Conservation (phyloP, 345 rosid species). For the Murraya paniculata region DNA sequence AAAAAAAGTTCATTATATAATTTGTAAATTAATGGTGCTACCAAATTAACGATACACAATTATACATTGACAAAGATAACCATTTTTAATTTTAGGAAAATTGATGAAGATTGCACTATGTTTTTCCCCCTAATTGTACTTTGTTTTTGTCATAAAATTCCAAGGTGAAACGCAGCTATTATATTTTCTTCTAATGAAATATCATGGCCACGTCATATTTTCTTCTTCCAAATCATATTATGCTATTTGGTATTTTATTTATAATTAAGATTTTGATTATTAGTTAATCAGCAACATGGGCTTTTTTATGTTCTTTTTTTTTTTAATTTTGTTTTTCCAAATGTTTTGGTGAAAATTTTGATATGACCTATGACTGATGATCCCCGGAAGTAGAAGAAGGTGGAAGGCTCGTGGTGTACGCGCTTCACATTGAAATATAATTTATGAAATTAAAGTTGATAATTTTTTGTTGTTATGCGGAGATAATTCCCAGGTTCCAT, state of each 20-base stretch:
- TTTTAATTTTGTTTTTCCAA: too few species aligned
- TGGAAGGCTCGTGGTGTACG: background rate
- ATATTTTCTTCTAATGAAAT: background rate
- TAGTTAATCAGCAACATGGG: background rate
- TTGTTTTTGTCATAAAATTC: background rate
- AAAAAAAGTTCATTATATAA: background rate
- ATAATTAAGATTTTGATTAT: background rate
- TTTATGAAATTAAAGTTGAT: background rate
- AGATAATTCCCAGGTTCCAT: background rate
- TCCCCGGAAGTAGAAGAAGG: background rate
- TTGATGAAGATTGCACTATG: too few species aligned
- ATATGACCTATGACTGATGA: background rate
- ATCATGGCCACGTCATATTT: background rate
- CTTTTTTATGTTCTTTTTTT: too few species aligned
- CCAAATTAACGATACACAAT: background rate
- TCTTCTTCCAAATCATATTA: background rate
- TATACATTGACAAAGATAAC: background rate
- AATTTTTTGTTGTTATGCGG: background rate
- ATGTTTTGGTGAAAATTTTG: too few species aligned
- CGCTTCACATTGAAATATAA: background rate
- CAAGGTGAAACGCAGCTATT: background rate
- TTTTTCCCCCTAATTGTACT: background rate
- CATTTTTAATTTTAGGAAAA: background rate
- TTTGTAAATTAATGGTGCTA: background rate
- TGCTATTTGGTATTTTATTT: background rate